Evolutionary conservation across 805 yeast genomes (phyloP), one percentile per base, ranked within the genome.

Genomic region (Cyberlindnera misumaiensis): DNA sequence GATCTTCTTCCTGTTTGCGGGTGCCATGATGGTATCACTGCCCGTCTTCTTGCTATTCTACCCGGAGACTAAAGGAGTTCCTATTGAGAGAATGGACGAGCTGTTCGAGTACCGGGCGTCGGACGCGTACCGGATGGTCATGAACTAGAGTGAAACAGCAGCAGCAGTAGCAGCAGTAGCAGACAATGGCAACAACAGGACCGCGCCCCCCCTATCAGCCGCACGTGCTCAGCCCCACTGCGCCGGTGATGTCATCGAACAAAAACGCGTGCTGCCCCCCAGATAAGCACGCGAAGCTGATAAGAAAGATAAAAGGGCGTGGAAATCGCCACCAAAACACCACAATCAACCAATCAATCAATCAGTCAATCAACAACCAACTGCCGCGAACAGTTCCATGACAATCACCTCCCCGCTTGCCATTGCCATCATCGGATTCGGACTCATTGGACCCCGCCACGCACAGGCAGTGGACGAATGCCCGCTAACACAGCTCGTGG

Each of bases 51-150:
- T 63, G n/a, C 65, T 56, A 44, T 56, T 65, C 32, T 66, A 60
- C 42, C 75, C 74, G 7, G 73, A 70, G 44, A 67, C 73, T 5
- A 58, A 61, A 35, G 73, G 72, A 6, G 56, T 71, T 31, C 58
- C 68, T 13, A 59, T 69, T 49, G 75, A 68, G 44, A 68, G 64
- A 38, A 64, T 68, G 52, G 73, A 68, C 32, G 40, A 38, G 16
- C 28, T 53, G 13, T 53, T 53, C 24, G 24, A 20, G 24, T 20
- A 20, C 24, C 24, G 24, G 24, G 24, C 49, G 3, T 46, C 47
- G 47, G 34, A 30, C 24, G 42, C 35, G 3, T 34, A 34, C 18
- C 26, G 18, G 4, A 13, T 25, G 4, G 36, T 34, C 20, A 13
- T 25, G 29, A 20, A 20, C 24, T 20, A 8, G 8, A 6, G 24